A percentile compares a stretch with the other conserved stretches of the same genome.
phyloP scores from a whole-genome alignment of 805 yeast genomes.

The Yueomyces sinensis region DNA sequence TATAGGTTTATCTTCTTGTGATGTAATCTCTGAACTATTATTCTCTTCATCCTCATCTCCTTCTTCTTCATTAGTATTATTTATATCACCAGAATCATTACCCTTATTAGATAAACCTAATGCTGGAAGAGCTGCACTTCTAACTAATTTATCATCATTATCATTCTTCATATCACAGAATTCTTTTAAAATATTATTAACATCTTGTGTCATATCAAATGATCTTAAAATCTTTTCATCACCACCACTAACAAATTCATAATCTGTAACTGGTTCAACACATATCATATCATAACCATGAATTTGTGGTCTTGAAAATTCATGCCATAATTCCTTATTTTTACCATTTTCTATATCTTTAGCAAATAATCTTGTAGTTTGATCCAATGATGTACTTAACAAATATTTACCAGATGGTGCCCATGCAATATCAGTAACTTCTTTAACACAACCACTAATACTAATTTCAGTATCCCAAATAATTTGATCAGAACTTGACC shows the following conservation, averaged over 20 bases:
- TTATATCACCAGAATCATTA: conserved; percentile 34
- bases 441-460: conserved; percentile 63
- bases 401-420: conserved; percentile 50
- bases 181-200: conserved; percentile 45
- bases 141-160: conserved; percentile 38
- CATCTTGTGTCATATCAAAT: conserved; percentile 76
- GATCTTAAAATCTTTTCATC: conserved; percentile 89
- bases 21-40: conserved; percentile 35
- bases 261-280: conserved; percentile 42
- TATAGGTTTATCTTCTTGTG: conserved; percentile 36
- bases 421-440: conserved; percentile 74
- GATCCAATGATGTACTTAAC: conserved; percentile 75
- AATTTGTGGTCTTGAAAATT: conserved; percentile 92
- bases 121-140: conserved; percentile 83
- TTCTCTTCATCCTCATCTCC: conserved; percentile 19
- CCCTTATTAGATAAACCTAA: conserved; percentile 90
- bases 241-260: conserved; percentile 80
- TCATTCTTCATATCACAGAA: conserved; percentile 34
- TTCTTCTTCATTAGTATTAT: conserved; percentile 27
- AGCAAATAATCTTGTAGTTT: conserved; percentile 78
- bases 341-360: conserved; percentile 19
- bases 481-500: conserved; percentile 32
- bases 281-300: conserved; percentile 97
- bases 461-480: conserved; percentile 38
- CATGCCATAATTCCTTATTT: conserved; percentile 49